Percentiles rank a stretch among this genome's conserved stretches.
phyloP scores from a whole-genome alignment of 495 filamentous ascomycete genomes.

The Aspergillus wentii region DNA sequence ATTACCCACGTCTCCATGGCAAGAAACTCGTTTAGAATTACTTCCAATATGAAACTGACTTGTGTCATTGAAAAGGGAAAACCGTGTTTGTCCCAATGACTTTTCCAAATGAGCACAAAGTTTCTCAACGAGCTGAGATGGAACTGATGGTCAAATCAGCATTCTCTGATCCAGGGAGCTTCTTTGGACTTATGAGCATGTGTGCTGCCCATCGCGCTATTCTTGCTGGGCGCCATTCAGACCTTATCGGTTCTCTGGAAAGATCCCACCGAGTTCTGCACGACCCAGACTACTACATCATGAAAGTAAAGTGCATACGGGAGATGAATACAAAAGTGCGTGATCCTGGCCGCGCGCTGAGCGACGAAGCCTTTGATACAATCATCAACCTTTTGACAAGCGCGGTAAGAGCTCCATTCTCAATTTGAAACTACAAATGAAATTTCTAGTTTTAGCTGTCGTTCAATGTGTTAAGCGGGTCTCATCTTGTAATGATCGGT shows the following conservation, averaged over 20 bases:
- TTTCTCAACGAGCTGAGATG: conserved; percentile 14
- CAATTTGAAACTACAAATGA: neutral
- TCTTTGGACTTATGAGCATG: conserved; percentile 35
- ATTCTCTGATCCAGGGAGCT: conserved; percentile 29
- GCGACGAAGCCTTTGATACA: conserved; percentile 29
- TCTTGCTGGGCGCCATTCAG: conserved; percentile 15
- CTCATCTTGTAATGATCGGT: too few species aligned
- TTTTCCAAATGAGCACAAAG: conserved; percentile 25
- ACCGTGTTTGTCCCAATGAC: conserved; percentile 32
- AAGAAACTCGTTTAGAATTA: too few species aligned
- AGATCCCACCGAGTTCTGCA: conserved; percentile 5
- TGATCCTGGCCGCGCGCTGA: conserved; percentile 21
- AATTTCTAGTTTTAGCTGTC: too few species aligned
- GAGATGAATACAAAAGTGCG: conserved; percentile 29
- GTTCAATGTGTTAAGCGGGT: too few species aligned
- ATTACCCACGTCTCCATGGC: too few species aligned
- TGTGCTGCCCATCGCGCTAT: conserved; percentile 30
- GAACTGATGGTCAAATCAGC: conserved; percentile 25
- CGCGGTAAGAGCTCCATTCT: conserved; percentile 15
- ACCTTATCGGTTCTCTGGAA: conserved; percentile 1
- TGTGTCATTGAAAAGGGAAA: conserved; percentile 15
- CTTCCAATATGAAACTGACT: too few species aligned
- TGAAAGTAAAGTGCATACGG: conserved; percentile 28
- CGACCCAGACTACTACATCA: conserved; percentile 30
- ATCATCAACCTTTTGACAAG: conserved; percentile 32